Percentiles rank a stretch among this genome's conserved stretches.
These are phyloP conservation scores for Stephanodiscus triporus DNA, from an alignment of 108 stramenopile genomes.

Conservation along the genomic window DNA sequence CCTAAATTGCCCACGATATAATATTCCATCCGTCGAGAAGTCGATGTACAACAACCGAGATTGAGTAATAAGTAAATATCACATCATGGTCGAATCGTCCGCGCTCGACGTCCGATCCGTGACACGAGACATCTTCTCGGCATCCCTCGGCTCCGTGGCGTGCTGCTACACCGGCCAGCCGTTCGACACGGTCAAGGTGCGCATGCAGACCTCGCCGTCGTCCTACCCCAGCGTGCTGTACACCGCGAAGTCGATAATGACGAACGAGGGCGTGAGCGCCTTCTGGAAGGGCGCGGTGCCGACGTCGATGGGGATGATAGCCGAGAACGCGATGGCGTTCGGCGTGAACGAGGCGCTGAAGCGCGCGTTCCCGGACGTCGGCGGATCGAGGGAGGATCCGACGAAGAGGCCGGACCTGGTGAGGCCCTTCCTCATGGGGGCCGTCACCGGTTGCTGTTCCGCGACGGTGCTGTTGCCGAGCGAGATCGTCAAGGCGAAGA, in stretches of 20 bases:
- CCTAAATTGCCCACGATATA: too few species aligned
- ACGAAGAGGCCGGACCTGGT: conserved; percentile 65
- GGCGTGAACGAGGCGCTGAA: conserved; percentile 90
- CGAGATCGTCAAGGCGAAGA: conserved; percentile 89
- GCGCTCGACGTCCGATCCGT: conserved; percentile 67
- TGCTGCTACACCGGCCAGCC: conserved; percentile 87
- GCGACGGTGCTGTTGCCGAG: conserved; percentile 82
- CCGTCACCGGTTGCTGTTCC: conserved; percentile 83
- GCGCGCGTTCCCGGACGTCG: conserved; percentile 79
- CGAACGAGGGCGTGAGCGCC: conserved; percentile 64
- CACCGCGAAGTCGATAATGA: conserved; percentile 55
- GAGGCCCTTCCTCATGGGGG: conserved; percentile 85
- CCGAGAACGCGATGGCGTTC: conserved; percentile 92
- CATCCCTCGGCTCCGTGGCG: conserved; percentile 74
- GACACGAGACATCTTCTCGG: conserved; percentile 84
- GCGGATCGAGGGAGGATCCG: conserved; percentile 21
- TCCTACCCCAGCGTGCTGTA: conserved; percentile 51
- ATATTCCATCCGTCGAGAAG: too few species aligned
- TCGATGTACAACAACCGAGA: too few species aligned
- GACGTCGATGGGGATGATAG: conserved; percentile 85
- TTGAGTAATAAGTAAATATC: too few species aligned
- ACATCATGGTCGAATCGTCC: not conserved
- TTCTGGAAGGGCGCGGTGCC: conserved; percentile 90
- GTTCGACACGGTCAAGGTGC: conserved; percentile 88
- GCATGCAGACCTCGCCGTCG: conserved; percentile 82